Evolutionary conservation across 1,139 yeast genomes (phyloP).

Genomic region (Petasospora fabianii): DNA sequence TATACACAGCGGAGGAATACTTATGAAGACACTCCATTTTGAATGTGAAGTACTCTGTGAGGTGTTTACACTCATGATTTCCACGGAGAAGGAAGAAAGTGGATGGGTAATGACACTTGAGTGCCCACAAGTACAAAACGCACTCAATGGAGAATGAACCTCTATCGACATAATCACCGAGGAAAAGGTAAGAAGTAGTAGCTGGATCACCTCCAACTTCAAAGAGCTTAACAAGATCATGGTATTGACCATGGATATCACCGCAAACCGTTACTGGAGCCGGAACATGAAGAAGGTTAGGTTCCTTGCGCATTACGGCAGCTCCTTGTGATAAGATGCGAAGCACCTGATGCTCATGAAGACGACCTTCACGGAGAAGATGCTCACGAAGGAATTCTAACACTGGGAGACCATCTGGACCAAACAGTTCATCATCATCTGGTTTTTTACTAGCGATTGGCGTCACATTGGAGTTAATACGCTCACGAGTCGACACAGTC

Average conservation of each 20-base stretch:
- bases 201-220: slow-evolving; percentile 94
- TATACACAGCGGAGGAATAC: slow-evolving; percentile 65
- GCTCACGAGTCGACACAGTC: slow-evolving; percentile 43
- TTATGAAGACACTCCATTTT: slow-evolving; percentile 89
- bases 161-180: slow-evolving; percentile 96
- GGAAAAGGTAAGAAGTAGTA: slow-evolving; percentile 69
- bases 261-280: slow-evolving; percentile 95
- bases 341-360: slow-evolving; percentile 68
- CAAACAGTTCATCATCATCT: slow-evolving; percentile 63
- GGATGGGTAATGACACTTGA: slow-evolving; percentile 74
- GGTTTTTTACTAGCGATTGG: slow-evolving; percentile 73
- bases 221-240: slow-evolving; percentile 83
- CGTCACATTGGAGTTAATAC: slow-evolving; percentile 61
- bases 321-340: slow-evolving; percentile 69
- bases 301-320: slow-evolving; percentile 62
- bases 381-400: slow-evolving; percentile 69
- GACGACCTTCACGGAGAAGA: slow-evolving; percentile 76
- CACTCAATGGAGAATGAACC: slow-evolving; percentile 93
- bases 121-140: slow-evolving; percentile 70
- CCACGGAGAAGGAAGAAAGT: slow-evolving; percentile 86
- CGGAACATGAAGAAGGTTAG: slow-evolving; percentile 74
- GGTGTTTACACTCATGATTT: slow-evolving; percentile 91
- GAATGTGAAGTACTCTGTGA: slow-evolving; percentile 92
- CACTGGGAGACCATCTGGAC: slow-evolving; percentile 61
- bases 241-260: slow-evolving; percentile 94